phyloP scores from a whole-genome alignment of 371 early-diverging fungal species.

The Mucor plumbeus region DNA sequence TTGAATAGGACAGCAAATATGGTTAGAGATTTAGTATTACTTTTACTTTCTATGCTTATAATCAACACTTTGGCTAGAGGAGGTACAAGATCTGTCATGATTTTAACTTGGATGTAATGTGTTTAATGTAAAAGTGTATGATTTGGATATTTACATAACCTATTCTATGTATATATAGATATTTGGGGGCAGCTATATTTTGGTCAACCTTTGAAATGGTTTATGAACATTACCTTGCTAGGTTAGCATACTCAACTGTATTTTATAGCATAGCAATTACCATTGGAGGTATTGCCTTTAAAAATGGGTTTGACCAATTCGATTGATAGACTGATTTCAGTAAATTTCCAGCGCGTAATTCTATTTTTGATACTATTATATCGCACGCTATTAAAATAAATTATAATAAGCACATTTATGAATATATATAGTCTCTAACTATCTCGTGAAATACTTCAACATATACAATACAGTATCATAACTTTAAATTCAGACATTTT shows the following conservation, averaged over 20 bases:
- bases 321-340: slow-evolving; percentile 15
- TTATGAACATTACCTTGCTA: slow-evolving; percentile 29
- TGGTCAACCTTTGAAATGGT: slow-evolving; percentile 39
- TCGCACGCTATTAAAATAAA: too few relatives aligned
- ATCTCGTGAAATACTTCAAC: too few relatives aligned
- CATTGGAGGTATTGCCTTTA: slow-evolving; percentile 33
- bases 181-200: slow-evolving; percentile 34
- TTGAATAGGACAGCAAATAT: slow-evolving; percentile 23
- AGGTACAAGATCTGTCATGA: slow-evolving; percentile 26
- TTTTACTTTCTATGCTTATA: slow-evolving; percentile 24
- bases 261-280: slow-evolving; percentile 35
- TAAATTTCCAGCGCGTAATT: too few relatives aligned
- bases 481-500: too few relatives aligned
- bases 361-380: too few relatives aligned
- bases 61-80: slow-evolving; percentile 32
- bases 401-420: too few relatives aligned
- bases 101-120: slow-evolving; percentile 31
- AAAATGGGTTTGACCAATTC: slow-evolving; percentile 26
- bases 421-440: too few relatives aligned
- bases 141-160: not conserved
- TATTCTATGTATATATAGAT: slow-evolving; percentile 10
- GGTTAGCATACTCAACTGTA: slow-evolving; percentile 27
- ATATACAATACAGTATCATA: too few relatives aligned
- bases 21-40: slow-evolving; percentile 25
- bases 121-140: not conserved